Evolutionary conservation across 148 eudicot species (phyloP).

Genomic region (Fagopyrum esculentum): DNA sequence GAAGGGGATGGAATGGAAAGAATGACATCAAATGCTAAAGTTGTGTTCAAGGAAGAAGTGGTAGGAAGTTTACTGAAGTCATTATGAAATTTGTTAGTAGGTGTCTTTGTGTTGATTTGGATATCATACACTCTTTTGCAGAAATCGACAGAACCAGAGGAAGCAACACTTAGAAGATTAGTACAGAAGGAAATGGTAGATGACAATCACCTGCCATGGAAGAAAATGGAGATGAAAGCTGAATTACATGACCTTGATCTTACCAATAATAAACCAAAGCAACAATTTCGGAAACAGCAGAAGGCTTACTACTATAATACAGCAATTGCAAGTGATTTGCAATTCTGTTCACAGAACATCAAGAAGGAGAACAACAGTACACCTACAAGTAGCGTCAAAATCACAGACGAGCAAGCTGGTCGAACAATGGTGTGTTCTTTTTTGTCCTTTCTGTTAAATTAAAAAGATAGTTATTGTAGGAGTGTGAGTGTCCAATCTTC

Average conservation of each 20-base stretch:
- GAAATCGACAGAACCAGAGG: neutral
- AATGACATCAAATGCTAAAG: neutral
- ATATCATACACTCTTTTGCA: neutral
- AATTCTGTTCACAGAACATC: neutral
- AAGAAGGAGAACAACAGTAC: neutral
- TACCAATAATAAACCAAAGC: neutral
- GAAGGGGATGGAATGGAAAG: neutral
- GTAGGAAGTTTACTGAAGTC: neutral
- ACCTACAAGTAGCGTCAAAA: neutral
- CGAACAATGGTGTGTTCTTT: neutral
- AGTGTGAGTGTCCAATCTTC: neutral
- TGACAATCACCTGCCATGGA: neutral
- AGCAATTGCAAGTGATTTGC: neutral
- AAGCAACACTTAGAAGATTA: neutral
- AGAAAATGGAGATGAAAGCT: slow-evolving; percentile 6
- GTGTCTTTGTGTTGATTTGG: neutral
- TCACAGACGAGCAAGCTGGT: neutral
- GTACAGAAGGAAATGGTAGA: neutral
- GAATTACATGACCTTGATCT: neutral
- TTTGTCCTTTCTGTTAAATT: neutral
- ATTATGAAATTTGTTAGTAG: neutral
- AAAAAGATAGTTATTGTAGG: neutral
- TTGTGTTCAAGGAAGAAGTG: neutral
- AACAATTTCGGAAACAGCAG: neutral
- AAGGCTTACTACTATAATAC: neutral